phyloP scores from a whole-genome alignment of 768 basidiomycete genomes.

The Lactarius vividus region DNA sequence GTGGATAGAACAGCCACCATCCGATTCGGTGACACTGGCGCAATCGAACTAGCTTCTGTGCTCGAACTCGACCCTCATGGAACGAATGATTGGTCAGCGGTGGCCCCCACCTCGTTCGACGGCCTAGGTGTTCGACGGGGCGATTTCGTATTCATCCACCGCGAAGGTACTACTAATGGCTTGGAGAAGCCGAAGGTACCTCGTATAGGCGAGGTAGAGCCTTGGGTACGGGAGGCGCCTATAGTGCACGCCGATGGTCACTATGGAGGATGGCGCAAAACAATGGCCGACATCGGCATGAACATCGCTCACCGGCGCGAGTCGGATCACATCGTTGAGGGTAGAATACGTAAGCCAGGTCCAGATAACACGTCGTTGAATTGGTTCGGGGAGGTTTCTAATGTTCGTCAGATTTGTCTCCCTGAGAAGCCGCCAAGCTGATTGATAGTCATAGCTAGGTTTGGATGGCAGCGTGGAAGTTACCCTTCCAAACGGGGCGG shows the following conservation, averaged over 20 bases:
- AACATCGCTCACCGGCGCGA: conserved; percentile 50
- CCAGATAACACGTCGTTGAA: conserved; percentile 44
- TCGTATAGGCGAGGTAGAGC: conserved; percentile 78
- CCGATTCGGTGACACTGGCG: conserved; percentile 51
- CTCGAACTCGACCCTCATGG: conserved; percentile 90
- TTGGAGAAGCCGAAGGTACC: conserved; percentile 68
- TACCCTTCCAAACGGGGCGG: conserved; percentile 57
- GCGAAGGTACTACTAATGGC: conserved; percentile 69
- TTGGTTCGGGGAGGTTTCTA: conserved; percentile 89
- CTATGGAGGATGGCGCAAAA: conserved; percentile 67
- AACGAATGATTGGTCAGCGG: conserved; percentile 47
- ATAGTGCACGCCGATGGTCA: conserved; percentile 46
- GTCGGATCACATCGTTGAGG: conserved; percentile 37
- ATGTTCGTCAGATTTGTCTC: conserved; percentile 43
- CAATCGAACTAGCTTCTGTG: conserved; percentile 67
- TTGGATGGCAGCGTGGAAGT: conserved; percentile 74
- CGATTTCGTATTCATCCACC: conserved; percentile 81
- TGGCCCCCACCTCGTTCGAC: conserved; percentile 45
- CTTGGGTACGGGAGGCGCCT: conserved; percentile 68
- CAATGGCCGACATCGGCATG: conserved; percentile 64
- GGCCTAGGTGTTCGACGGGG: conserved; percentile 79
- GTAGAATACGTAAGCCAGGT: conserved; percentile 43
- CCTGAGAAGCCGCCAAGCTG: background rate
- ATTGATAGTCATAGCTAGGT: conserved; percentile 48
- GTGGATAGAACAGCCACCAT: conserved; percentile 68